These are phyloP conservation scores for Myxozyma geophila DNA, from an alignment of 805 yeast species.

Conservation along the genomic window DNA sequence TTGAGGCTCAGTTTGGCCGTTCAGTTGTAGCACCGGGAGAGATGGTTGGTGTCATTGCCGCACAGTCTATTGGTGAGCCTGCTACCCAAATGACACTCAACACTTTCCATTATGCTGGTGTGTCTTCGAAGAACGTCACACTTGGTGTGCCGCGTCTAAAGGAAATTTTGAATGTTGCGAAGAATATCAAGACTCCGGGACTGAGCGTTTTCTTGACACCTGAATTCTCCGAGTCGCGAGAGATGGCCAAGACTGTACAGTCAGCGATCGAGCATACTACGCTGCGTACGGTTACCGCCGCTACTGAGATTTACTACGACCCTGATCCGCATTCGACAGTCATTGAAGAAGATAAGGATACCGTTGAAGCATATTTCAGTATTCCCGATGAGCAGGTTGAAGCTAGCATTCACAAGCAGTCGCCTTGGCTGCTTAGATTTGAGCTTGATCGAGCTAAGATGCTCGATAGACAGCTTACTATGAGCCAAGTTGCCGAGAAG, in stretches of 20 bases:
- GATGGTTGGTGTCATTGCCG: slow-evolving; percentile 97
- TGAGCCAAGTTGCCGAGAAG: slow-evolving; percentile 97
- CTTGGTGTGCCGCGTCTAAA: slow-evolving; percentile 97
- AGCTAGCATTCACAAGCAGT: slow-evolving; percentile 88
- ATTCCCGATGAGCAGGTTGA: slow-evolving; percentile 98
- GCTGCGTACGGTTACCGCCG: slow-evolving; percentile 91
- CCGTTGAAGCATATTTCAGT: slow-evolving; percentile 95
- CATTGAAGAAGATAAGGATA: slow-evolving; percentile 94
- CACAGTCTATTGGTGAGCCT: slow-evolving; percentile 97
- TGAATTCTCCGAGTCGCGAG: slow-evolving; percentile 84
- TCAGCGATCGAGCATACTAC: slow-evolving; percentile 97
- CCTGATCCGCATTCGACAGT: slow-evolving; percentile 98
- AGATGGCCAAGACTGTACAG: slow-evolving; percentile 91
- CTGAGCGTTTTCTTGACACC: slow-evolving; percentile 88
- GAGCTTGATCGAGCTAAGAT: slow-evolving; percentile 98
- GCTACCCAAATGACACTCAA: slow-evolving; percentile 98
- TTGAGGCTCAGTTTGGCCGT: slow-evolving; percentile 90
- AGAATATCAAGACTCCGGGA: slow-evolving; percentile 99
- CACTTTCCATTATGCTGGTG: slow-evolving; percentile 98
- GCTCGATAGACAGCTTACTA: slow-evolving; percentile 96
- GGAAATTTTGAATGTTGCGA: slow-evolving; percentile 97
- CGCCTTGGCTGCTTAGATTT: slow-evolving; percentile 96
- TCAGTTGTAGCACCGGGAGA: slow-evolving; percentile 96
- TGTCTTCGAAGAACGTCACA: slow-evolving; percentile 92
- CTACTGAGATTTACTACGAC: slow-evolving; percentile 95